These are phyloP conservation scores for Cordyceps cicadae DNA, from an alignment of 2,329 filamentous ascomycete species.

Conservation along the genomic window DNA sequence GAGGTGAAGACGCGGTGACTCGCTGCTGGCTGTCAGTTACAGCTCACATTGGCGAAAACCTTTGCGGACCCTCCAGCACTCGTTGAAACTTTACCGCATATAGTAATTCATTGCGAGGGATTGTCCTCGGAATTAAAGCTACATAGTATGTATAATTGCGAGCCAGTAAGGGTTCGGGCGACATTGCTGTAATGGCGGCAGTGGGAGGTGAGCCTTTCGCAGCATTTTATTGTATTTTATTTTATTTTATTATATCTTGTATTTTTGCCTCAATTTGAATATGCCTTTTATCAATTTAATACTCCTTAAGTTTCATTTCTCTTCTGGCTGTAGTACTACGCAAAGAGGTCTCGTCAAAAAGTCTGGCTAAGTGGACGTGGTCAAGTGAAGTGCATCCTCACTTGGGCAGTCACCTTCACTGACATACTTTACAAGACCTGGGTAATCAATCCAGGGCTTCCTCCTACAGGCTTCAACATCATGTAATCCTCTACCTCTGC, in stretches of 20 bases:
- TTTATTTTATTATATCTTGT: neutral
- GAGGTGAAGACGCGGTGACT: neutral
- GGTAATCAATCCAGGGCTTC: neutral
- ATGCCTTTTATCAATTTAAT: too few species aligned
- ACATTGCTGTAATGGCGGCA: too few species aligned
- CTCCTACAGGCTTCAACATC: conserved; percentile 10
- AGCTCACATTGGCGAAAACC: neutral
- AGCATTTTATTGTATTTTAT: neutral
- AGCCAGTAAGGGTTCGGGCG: neutral
- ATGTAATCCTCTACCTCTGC: conserved; percentile 16
- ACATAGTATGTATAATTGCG: too few species aligned
- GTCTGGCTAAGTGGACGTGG: too few species aligned
- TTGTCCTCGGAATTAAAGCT: neutral
- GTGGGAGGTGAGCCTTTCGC: too few species aligned
- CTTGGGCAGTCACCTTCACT: neutral
- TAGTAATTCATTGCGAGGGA: neutral
- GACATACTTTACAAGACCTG: neutral
- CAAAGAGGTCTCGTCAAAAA: too few species aligned
- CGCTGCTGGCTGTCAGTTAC: neutral
- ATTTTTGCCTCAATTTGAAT: too few species aligned
- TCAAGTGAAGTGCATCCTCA: neutral
- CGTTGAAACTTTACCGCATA: neutral
- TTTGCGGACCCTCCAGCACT: neutral
- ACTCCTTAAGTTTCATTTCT: too few species aligned
- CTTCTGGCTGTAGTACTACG: too few species aligned